phyloP scores from a whole-genome alignment of 306 rosid species.

The Fagus sylvatica region DNA sequence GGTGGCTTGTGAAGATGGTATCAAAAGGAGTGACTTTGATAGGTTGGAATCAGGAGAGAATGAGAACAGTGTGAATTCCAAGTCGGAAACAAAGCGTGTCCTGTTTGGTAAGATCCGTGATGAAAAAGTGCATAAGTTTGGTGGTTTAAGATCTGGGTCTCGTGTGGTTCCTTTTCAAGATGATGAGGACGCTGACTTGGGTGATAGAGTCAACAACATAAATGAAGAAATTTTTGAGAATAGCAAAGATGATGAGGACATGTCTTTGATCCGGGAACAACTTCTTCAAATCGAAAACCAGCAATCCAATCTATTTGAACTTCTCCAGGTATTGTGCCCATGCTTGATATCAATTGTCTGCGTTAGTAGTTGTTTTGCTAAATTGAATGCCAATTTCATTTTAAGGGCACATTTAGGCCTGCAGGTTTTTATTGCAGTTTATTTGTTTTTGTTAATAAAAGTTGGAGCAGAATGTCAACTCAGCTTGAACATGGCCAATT shows the following conservation, averaged over 20 bases:
- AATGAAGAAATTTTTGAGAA: constrained; percentile 58
- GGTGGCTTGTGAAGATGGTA: constrained; percentile 40
- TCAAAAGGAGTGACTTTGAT: constrained; percentile 36
- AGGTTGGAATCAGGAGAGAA: constrained; percentile 34
- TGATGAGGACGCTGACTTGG: constrained; percentile 33
- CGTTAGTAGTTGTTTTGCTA: not conserved
- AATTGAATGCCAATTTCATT: constrained; percentile 4
- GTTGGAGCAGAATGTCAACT: not conserved
- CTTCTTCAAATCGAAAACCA: constrained; percentile 96
- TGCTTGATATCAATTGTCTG: constrained; percentile 14
- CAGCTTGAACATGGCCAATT: constrained; percentile 6
- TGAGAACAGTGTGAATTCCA: constrained; percentile 30
- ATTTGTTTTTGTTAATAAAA: not conserved
- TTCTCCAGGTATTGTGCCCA: constrained; percentile 70
- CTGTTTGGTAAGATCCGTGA: constrained; percentile 54
- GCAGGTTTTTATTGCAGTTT: not conserved
- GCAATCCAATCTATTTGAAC: constrained; percentile 77
- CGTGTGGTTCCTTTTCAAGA: constrained; percentile 74
- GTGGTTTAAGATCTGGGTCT: constrained; percentile 55
- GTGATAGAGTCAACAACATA: constrained; percentile 35
- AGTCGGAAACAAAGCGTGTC: constrained; percentile 45
- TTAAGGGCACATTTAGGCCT: constrained; percentile 9
- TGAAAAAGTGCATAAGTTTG: constrained; percentile 52
- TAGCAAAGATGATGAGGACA: constrained; percentile 75
- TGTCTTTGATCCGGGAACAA: constrained; percentile 80